These are phyloP conservation scores for Serendipita vermifera DNA, from an alignment of 768 basidiomycete genomes.

Conservation along the genomic window DNA sequence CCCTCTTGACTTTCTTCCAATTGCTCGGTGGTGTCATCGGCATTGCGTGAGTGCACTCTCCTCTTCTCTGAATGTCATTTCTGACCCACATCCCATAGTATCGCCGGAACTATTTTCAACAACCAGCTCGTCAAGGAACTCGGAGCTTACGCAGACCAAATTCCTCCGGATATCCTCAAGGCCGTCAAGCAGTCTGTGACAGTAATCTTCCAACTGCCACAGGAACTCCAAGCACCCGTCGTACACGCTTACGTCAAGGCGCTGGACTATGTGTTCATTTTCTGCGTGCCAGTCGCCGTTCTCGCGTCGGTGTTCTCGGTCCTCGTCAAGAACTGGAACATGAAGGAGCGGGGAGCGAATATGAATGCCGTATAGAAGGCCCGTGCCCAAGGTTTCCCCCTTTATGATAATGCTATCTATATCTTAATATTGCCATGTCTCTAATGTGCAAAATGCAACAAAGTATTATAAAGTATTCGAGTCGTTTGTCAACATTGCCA, in stretches of 20 bases:
- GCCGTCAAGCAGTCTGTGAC: constrained; percentile 21
- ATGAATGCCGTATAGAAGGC: too few species aligned
- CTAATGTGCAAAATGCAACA: too few species aligned
- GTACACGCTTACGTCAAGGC: constrained; percentile 16
- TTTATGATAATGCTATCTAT: too few species aligned
- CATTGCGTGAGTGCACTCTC: constrained; percentile 14
- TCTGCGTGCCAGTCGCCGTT: constrained; percentile 23
- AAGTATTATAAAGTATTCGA: too few species aligned
- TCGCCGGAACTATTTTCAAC: constrained; percentile 16
- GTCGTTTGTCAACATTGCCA: too few species aligned
- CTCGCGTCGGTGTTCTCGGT: constrained; percentile 20
- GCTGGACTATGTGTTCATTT: constrained; percentile 22
- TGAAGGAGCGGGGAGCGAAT: constrained; percentile 18
- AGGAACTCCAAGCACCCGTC: constrained; percentile 9
- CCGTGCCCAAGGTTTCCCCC: too few species aligned
- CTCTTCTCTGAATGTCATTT: constrained; percentile 8
- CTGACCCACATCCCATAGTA: neutral
- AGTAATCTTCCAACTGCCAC: constrained; percentile 22
- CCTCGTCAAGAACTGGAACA: constrained; percentile 24
- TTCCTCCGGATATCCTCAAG: constrained; percentile 16
- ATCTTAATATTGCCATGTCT: too few species aligned
- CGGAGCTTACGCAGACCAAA: constrained; percentile 16
- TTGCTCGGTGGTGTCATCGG: constrained; percentile 21
- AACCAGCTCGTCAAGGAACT: constrained; percentile 24
- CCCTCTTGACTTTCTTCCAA: constrained; percentile 24